Evolutionary conservation across 257 asterid genomes (phyloP).

Genomic region (Petrea volubilis): DNA sequence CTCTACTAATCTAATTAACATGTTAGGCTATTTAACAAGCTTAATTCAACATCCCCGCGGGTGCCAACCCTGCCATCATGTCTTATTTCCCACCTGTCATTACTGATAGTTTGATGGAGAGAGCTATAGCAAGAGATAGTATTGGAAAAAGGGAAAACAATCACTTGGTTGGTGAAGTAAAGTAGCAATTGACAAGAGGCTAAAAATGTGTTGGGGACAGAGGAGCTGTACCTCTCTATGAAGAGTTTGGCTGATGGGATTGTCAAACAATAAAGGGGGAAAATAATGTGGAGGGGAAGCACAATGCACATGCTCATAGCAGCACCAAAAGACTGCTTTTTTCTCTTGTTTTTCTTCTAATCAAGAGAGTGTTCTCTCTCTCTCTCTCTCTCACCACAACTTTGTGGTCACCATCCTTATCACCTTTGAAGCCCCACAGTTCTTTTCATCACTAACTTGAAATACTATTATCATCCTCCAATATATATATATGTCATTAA

Average conservation of each 20-base stretch:
- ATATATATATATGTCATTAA: constrained; percentile 2
- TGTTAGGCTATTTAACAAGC: background rate
- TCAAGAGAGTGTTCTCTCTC: background rate
- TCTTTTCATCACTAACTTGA: constrained; percentile 20
- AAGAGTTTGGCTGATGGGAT: constrained; percentile 19
- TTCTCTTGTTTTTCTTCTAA: background rate
- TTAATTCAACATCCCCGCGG: no score
- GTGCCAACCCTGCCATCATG: background rate
- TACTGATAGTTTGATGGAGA: no score
- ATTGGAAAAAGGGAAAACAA: constrained; percentile 28
- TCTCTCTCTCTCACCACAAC: constrained; percentile 18
- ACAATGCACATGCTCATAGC: constrained; percentile 59
- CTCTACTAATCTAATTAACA: background rate
- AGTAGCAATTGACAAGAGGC: constrained; percentile 32
- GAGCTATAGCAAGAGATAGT: no score
- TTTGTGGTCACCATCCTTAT: constrained; percentile 40
- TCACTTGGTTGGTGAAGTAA: constrained; percentile 34
- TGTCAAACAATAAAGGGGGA: constrained; percentile 35
- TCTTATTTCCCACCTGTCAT: background rate
- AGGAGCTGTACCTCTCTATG: constrained; percentile 9
- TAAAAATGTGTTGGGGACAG: constrained; percentile 18
- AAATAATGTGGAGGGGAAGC: constrained; percentile 40
- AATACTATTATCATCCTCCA: background rate
- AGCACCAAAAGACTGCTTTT: constrained; percentile 20
- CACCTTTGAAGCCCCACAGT: constrained; percentile 12